phyloP scores from a whole-genome alignment of 176 grass and related monocot species.

The Bonia amplexicaulis region DNA sequence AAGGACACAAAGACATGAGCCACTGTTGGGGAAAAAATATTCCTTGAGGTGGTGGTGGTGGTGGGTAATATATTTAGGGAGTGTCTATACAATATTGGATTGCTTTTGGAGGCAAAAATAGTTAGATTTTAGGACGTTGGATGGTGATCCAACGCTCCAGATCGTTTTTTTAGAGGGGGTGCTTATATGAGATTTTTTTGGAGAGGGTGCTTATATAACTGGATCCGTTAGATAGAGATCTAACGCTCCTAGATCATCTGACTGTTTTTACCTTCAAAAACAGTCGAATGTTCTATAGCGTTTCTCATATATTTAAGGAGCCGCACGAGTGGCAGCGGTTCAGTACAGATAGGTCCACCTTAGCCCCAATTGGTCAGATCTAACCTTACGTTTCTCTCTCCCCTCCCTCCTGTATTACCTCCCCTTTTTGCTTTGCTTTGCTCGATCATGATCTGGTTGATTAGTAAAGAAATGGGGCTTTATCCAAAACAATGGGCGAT shows the following conservation, averaged over 20 bases:
- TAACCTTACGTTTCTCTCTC: not conserved
- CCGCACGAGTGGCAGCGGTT: conserved; percentile 63
- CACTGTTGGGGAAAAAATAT: conserved; percentile 32
- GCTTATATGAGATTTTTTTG: too few relatives aligned
- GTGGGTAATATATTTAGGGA: conserved; percentile 39
- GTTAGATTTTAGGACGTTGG: too few relatives aligned
- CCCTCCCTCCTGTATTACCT: not conserved
- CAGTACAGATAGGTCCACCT: conserved; percentile 41
- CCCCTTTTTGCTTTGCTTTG: not conserved
- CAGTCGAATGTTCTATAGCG: too few relatives aligned
- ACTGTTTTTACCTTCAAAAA: too few relatives aligned
- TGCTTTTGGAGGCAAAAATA: too few relatives aligned
- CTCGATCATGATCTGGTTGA: not conserved
- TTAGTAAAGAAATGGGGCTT: not conserved
- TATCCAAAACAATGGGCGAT: not conserved
- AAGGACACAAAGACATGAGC: conserved; percentile 7
- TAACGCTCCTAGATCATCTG: too few relatives aligned
- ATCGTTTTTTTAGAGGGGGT: too few relatives aligned
- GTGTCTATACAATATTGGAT: too few relatives aligned
- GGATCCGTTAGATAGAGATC: too few relatives aligned
- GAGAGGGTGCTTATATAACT: too few relatives aligned
- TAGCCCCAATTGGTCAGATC: conserved; percentile 7
- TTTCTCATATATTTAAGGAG: conserved; percentile 51
- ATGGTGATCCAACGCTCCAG: too few relatives aligned
- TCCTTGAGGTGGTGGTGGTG: not conserved